A percentile compares a stretch with the other conserved stretches of the same genome.
phyloP scores from a whole-genome alignment of 129 eudicot genomes.

The Sambucus nigra region DNA sequence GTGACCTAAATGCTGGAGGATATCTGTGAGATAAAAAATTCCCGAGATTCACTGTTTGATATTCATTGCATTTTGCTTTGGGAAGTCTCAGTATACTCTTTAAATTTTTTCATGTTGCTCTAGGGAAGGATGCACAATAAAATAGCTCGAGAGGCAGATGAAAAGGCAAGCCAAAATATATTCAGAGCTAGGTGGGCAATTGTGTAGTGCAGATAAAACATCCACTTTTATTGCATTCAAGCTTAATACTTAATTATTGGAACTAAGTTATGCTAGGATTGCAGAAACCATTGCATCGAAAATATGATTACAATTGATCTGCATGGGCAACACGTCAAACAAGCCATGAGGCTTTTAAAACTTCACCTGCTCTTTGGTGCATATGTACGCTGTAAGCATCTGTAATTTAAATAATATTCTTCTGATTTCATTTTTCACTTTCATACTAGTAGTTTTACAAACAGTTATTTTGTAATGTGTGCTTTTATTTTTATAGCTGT shows the following conservation, averaged over 20 bases:
- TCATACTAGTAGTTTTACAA: background rate
- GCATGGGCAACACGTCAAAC: conserved; percentile 98
- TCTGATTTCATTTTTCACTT: background rate
- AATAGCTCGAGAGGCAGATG: conserved; percentile 76
- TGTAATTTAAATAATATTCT: background rate
- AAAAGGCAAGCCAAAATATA: conserved; percentile 86
- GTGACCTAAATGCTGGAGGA: too few species aligned
- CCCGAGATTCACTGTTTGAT: too few species aligned
- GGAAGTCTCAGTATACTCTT: background rate
- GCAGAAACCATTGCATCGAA: conserved; percentile 77
- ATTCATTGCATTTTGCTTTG: background rate
- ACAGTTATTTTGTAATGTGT: background rate
- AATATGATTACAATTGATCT: conserved; percentile 84
- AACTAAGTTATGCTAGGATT: conserved; percentile 13
- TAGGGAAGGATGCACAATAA: conserved; percentile 64
- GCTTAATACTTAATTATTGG: background rate
- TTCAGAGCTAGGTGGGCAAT: conserved; percentile 62
- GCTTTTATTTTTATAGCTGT: conserved; percentile 52
- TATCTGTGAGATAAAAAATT: too few species aligned
- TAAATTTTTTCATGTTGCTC: conserved; percentile 5
- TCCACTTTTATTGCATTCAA: background rate
- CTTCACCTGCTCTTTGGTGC: conserved; percentile 94
- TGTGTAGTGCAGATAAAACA: background rate
- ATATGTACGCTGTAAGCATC: conserved; percentile 77
- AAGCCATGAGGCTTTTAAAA: conserved; percentile 81